Conservation (phyloP, 2,329 filamentous ascomycete genomes). For the Colletotrichum lupini region DNA sequence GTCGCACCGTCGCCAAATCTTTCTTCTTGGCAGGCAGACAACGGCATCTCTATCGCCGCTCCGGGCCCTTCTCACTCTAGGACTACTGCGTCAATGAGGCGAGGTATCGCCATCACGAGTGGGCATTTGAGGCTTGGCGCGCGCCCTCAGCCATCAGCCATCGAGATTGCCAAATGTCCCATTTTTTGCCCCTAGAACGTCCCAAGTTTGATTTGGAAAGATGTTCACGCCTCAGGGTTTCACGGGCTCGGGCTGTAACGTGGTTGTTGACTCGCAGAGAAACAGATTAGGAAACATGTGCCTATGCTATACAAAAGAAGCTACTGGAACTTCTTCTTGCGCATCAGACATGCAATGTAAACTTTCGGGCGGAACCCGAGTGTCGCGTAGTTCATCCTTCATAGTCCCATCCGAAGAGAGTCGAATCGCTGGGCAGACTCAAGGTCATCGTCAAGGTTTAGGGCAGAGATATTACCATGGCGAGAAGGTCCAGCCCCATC, state of each 20-base stretch:
- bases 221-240: neutral
- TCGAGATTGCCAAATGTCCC: conserved; percentile 3
- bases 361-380: neutral
- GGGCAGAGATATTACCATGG: neutral
- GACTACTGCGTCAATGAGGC: neutral
- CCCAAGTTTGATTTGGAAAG: neutral
- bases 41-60: conserved; percentile 2
- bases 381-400: neutral
- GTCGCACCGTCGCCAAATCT: neutral
- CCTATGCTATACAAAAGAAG: neutral
- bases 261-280: neutral
- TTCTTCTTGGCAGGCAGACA: conserved; percentile 11
- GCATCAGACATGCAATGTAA: neutral
- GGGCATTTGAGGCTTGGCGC: conserved; percentile 8
- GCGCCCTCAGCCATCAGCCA: conserved; percentile 4
- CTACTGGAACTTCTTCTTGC: neutral
- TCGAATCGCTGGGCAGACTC: neutral
- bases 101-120: neutral
- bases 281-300: neutral
- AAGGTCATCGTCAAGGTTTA: neutral
- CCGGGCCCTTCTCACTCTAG: neutral
- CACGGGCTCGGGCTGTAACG: neutral
- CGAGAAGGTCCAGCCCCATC: neutral
- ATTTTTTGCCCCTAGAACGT: neutral
- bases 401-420: neutral